These are phyloP conservation scores for Malus hybrid DNA, from an alignment of 331 rosid genomes.

Conservation along the genomic window DNA sequence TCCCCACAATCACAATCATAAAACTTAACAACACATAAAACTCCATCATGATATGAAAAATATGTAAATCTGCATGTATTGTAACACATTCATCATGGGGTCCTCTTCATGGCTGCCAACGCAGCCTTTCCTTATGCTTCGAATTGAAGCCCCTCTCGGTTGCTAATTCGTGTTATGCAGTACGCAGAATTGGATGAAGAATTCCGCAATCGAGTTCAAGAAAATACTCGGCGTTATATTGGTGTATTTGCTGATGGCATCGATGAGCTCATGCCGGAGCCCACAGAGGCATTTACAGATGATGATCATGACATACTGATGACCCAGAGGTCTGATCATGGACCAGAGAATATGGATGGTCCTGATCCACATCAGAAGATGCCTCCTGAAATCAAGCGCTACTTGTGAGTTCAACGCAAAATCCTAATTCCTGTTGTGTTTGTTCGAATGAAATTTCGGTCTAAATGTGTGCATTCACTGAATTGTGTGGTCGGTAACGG, in stretches of 20 bases:
- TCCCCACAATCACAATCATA: no score
- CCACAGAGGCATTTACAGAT: constrained; percentile 73
- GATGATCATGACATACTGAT: constrained; percentile 94
- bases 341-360: constrained; percentile 56
- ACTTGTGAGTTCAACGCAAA: constrained; percentile 46
- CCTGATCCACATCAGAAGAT: constrained; percentile 79
- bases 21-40: no score
- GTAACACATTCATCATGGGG: no score
- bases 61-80: no score
- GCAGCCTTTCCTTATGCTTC: no score
- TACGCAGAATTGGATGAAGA: constrained; percentile 80
- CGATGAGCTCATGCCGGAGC: constrained; percentile 78
- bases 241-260: constrained; percentile 72
- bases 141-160: no score
- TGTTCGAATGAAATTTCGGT: neutral
- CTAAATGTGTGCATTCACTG: neutral
- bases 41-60: no score
- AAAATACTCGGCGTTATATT: constrained; percentile 73
- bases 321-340: constrained; percentile 93
- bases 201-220: constrained; percentile 71
- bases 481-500: neutral
- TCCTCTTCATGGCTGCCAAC: no score
- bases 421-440: neutral
- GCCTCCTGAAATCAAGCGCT: constrained; percentile 92
- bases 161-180: constrained; percentile 23